These are phyloP conservation scores for Verticillium tricorpus DNA, from an alignment of 2,329 filamentous ascomycete species.

Conservation along the genomic window DNA sequence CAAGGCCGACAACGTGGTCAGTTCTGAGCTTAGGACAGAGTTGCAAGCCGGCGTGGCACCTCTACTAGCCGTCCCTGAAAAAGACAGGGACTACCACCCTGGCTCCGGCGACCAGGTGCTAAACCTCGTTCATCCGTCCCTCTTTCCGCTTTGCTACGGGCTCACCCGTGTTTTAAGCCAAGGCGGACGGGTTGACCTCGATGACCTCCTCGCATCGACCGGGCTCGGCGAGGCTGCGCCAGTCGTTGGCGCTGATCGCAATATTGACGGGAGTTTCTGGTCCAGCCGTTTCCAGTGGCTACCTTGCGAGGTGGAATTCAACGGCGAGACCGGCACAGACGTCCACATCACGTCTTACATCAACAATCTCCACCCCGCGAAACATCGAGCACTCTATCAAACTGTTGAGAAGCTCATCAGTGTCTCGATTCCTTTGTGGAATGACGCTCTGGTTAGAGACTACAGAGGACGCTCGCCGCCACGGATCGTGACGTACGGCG, in stretches of 20 bases:
- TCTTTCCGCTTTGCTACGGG: conserved; percentile 57
- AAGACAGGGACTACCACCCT: conserved; percentile 57
- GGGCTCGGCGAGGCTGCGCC: conserved; percentile 23
- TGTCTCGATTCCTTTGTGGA: conserved; percentile 40
- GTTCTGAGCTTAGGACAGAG: conserved; percentile 20
- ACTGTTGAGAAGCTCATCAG: conserved; percentile 37
- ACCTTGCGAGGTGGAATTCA: conserved; percentile 43
- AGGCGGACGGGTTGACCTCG: conserved; percentile 27
- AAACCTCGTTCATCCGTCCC: conserved; percentile 59
- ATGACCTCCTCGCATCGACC: conserved; percentile 27
- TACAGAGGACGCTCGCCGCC: neutral
- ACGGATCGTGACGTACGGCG: neutral
- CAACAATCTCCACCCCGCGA: conserved; percentile 46
- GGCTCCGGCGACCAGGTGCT: conserved; percentile 51
- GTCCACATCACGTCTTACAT: conserved; percentile 43
- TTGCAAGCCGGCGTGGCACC: conserved; percentile 37
- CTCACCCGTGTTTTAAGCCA: conserved; percentile 28
- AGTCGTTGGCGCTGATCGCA: neutral
- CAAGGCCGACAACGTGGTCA: conserved; percentile 28
- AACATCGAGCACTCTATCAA: conserved; percentile 32
- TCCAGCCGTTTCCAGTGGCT: conserved; percentile 38
- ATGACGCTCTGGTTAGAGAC: conserved; percentile 14
- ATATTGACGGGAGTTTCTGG: neutral
- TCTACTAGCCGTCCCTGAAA: conserved; percentile 47
- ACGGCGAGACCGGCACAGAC: conserved; percentile 18